A percentile compares a stretch with the other conserved stretches of the same genome.
These are phyloP conservation scores for Suaeda aralocaspica DNA, from an alignment of 148 eudicot genomes.

Conservation along the genomic window DNA sequence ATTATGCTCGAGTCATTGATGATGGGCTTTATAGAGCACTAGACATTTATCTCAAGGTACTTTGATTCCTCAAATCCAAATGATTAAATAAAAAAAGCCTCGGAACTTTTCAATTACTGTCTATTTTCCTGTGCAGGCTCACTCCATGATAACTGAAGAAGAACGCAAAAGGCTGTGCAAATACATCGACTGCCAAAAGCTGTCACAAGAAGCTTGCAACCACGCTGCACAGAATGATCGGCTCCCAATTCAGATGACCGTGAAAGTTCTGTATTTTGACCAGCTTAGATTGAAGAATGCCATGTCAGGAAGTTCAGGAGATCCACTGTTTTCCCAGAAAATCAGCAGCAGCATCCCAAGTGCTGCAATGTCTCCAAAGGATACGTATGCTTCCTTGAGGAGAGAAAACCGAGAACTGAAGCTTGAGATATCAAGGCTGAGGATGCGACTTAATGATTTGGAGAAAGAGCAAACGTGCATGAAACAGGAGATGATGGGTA, in stretches of 20 bases:
- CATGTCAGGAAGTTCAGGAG: slow-evolving; percentile 45
- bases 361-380: slow-evolving; percentile 71
- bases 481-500: slow-evolving; percentile 70
- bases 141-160: slow-evolving; percentile 44
- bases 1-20: slow-evolving; percentile 71
- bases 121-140: slow-evolving; percentile 41
- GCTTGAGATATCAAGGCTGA: slow-evolving; percentile 70
- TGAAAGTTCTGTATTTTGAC: slow-evolving; percentile 63
- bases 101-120: not conserved
- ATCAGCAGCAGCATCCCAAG: slow-evolving; percentile 61
- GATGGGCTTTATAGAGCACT: slow-evolving; percentile 74
- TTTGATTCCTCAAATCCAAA: not conserved
- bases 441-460: slow-evolving; percentile 70
- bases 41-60: slow-evolving; percentile 69
- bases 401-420: slow-evolving; percentile 72
- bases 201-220: slow-evolving; percentile 71
- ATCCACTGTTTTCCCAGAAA: slow-evolving; percentile 48
- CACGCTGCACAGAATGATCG: slow-evolving; percentile 79
- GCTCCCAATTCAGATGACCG: slow-evolving; percentile 63
- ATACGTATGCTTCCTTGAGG: slow-evolving; percentile 68
- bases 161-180: slow-evolving; percentile 53
- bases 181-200: slow-evolving; percentile 66
- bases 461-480: slow-evolving; percentile 69
- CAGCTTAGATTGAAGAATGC: slow-evolving; percentile 52
- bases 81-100: not conserved